Conservation (phyloP, 768 basidiomycete species). For the Pleurotus pulmonarius region DNA sequence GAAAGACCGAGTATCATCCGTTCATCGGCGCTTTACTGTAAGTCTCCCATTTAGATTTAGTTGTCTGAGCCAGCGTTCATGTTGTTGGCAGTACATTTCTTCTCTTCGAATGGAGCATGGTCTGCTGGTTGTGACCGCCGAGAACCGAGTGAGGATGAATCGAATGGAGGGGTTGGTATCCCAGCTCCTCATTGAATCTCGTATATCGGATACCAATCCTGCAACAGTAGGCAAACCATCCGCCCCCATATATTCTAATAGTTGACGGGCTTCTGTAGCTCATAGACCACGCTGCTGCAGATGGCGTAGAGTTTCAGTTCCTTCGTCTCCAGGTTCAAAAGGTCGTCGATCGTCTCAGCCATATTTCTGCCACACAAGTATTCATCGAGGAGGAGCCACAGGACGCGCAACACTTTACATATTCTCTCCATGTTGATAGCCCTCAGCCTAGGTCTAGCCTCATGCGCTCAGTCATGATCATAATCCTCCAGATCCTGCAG, state of each 20-base stretch:
- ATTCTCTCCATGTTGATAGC: not conserved
- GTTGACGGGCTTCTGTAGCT: not conserved
- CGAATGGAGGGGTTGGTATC: not conserved
- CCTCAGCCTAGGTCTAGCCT: not conserved
- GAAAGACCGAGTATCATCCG: not conserved
- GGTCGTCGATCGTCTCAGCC: not conserved
- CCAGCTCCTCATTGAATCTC: not conserved
- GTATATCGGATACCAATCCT: not conserved
- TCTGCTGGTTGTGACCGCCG: not conserved
- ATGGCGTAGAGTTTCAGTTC: not conserved
- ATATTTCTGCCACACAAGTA: not conserved
- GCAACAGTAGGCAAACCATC: not conserved
- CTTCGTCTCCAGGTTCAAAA: not conserved
- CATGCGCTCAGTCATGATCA: not conserved
- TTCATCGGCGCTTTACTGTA: not conserved
- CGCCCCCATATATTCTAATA: not conserved
- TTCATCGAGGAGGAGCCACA: not conserved
- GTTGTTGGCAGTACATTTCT: not conserved
- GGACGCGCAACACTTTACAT: not conserved
- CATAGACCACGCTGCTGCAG: not conserved
- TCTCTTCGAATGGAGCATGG: slow-evolving; percentile 1
- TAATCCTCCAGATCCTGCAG: not conserved
- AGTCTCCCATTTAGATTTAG: not conserved
- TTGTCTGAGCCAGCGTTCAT: not conserved
- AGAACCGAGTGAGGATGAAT: not conserved